Conservation (phyloP, 2,329 filamentous ascomycete species). For the Macrophomina pseudophaseolina region DNA sequence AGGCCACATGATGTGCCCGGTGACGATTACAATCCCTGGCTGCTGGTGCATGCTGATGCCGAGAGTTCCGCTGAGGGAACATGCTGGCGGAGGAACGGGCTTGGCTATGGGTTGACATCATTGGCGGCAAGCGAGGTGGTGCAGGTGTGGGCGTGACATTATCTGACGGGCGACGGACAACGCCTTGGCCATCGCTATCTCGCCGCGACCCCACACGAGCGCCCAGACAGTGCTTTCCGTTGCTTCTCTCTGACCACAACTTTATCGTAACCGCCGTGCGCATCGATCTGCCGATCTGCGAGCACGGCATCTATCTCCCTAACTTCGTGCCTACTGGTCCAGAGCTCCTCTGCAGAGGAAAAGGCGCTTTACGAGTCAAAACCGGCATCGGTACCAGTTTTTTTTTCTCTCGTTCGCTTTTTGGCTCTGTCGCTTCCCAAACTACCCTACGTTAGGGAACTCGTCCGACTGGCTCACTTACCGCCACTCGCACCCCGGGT, state of each 20-base stretch:
- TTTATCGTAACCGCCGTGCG: slow-evolving; percentile 19
- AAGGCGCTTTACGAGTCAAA: slow-evolving; percentile 4
- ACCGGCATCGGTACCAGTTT: slow-evolving; percentile 7
- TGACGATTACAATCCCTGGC: background rate
- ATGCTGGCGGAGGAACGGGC: slow-evolving; percentile 6
- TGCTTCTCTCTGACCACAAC: slow-evolving; percentile 24
- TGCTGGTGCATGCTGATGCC: background rate
- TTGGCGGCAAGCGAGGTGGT: slow-evolving; percentile 12
- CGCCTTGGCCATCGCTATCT: background rate
- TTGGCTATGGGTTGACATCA: slow-evolving; percentile 18
- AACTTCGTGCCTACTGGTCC: background rate
- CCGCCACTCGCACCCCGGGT: background rate
- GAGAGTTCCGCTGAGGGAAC: slow-evolving; percentile 21
- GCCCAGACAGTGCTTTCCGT: slow-evolving; percentile 6
- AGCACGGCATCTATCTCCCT: background rate
- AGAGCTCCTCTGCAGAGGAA: background rate
- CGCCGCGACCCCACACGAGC: slow-evolving; percentile 16
- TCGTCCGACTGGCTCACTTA: background rate
- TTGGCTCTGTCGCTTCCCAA: background rate
- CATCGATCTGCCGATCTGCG: slow-evolving; percentile 10
- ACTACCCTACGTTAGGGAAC: slow-evolving; percentile 1
- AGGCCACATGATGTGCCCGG: background rate
- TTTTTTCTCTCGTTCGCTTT: background rate
- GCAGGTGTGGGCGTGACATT: background rate
- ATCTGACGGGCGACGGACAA: background rate